Evolutionary conservation across 441 rosid genomes (phyloP).

Genomic region (Aleurites moluccanus): DNA sequence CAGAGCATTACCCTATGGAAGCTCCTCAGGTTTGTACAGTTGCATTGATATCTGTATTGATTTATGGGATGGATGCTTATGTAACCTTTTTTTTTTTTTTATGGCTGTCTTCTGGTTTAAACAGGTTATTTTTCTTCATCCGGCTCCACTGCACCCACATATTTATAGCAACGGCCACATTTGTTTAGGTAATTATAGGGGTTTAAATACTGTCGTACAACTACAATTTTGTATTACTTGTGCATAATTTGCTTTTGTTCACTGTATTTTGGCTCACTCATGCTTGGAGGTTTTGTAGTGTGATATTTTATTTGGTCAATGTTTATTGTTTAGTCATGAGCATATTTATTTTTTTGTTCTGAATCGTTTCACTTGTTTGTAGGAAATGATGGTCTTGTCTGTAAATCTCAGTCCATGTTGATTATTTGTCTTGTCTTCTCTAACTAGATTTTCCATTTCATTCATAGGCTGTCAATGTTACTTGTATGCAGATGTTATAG

Average conservation of each 20-base stretch:
- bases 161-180: conserved; percentile 98
- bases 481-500: neutral
- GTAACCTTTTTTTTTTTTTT: neutral
- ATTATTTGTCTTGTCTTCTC: neutral
- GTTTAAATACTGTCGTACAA: neutral
- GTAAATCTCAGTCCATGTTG: neutral
- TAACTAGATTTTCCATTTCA: conserved; percentile 4
- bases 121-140: conserved; percentile 91
- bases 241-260: neutral
- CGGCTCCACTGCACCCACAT: conserved; percentile 96
- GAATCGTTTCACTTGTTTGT: conserved; percentile 18
- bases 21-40: conserved; percentile 81
- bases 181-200: conserved; percentile 71
- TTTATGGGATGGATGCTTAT: neutral
- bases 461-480: neutral
- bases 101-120: conserved; percentile 4
- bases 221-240: neutral
- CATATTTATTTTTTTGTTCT: conserved; percentile 18
- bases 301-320: neutral
- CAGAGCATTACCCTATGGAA: conserved; percentile 99
- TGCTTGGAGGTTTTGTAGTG: conserved; percentile 9
- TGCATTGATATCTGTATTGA: neutral
- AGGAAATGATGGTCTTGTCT: conserved; percentile 20
- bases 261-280: conserved; percentile 19
- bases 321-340: neutral